Base-by-base conservation (phyloP, 208 protist species). In the Jaenimonas drosophilae region DNA sequence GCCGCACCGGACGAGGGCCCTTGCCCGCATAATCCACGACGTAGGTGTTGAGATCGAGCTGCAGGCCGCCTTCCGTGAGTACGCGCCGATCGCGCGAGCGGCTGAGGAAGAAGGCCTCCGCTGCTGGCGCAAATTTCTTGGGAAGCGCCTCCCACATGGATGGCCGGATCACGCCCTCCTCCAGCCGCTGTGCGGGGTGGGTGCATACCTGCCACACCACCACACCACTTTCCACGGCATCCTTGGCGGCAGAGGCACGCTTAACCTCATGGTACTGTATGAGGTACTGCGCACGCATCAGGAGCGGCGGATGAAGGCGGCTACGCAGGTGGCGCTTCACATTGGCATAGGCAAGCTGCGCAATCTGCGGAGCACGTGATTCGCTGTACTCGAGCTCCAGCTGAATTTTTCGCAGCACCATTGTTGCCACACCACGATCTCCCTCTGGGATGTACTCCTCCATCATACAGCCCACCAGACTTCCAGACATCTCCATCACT, bases 121-220 rank as follows among this genome's bases (percentile, higher is more conserved):
- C 51, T 6, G 62, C 53, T 1, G 67, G 30, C 34, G 78, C 60
- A 55, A 74, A 76, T 64, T 84, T 85, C 34, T 46, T 46, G 23
- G 71, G 74, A 37, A 93, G 53, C 7, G 69, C 28, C 45, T 93
- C 85, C 81, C 85, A 93, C 31, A 50, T 57, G 21, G 80, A 70
- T 4, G 72, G 80, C 64, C 78, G 76, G 50, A 90, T 71, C 21
- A 93, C 74, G 20, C 73, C 75, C 32, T 88, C 76, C 2, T 83
- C 71, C n/a, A 88, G 67, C 59, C 76, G 51, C 59, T 79, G 68
- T 9, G 71, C 75, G 3, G 75, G 58, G 50, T 59, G 59, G 23
- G 70, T 72, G 63, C 77, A 74, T 21, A 88, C 67, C 39, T 93
- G 80, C 85, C 85, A 93, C 37, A 72, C 64, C 0, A 93, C 85